Base-by-base conservation (phyloP, 2,329 filamentous ascomycete species). In the Neospermospora avenae region DNA sequence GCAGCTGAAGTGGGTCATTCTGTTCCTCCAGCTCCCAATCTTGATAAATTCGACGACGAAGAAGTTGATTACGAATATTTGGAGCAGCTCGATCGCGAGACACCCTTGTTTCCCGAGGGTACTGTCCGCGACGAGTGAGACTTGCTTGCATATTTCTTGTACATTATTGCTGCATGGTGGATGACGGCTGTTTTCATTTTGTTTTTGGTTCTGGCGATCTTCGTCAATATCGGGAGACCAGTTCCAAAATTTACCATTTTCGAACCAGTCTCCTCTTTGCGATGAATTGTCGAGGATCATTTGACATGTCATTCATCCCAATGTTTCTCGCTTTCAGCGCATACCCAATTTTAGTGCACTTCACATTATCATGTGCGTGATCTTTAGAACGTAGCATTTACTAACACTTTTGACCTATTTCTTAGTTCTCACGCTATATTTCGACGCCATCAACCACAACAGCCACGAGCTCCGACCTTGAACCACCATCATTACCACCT, bases 61-160 rank as follows among this genome's bases (percentile, higher is more conserved):
- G 71, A 73, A 64, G 67, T 73, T 57, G 72, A 74, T 67, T 74
- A 72, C 59, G 71, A 73, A 63, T 72, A 72, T 63, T 59, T 73
- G 68, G 71, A 73, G 64, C 68, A 71, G 61, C 70, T 73, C 61
- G 71, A 72, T 68, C 70, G 68, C 63, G 71, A 73, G 59, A 68
- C 67, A 56, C 72, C 65, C 68, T 72, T 71, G 56, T 73, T 72
- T 62, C 68, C 70, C 22, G 74, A 72, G 72, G 75, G 68, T 76
- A 84, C 85, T 83, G 84, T 88, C 79, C 83, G 84, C 85, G 79
- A 81, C 79, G 76, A 70, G 58, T 69, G 57, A 64, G 45, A 55
- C 59, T 44, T 63, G 28, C 42, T 58, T 56, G 37, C 61, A 37
- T 61, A 63, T 64, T 63, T 69, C 62, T 61, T 69, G 66, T 71